Base-by-base conservation (phyloP, 768 basidiomycete genomes). In the Sarcodon sp. region DNA sequence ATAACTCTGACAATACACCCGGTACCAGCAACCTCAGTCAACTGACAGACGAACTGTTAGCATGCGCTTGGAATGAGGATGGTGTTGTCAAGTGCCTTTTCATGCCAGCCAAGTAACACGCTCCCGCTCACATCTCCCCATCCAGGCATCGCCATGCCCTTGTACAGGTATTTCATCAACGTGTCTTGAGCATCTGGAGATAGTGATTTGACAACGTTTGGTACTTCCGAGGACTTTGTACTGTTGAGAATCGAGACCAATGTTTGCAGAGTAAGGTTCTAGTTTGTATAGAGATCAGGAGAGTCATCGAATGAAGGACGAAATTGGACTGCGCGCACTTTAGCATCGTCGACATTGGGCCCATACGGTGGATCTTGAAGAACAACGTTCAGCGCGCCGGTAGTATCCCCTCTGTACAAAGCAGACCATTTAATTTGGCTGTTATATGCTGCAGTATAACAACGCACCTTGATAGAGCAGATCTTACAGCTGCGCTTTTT, bases 141-240 rank as follows among this genome's bases (percentile, higher is more conserved):
- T 12, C 71, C 79, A 2, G 72, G 69, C 57, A 73, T 64, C 13
- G 71, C 77, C 93, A 96, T 97, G 12, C 89, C 93, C 68, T 98
- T 98, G 77, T 97, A 98, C 12, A 98, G 69, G 60, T 94, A 98
- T 62, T 93, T 94, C 94, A 96, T 98, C 47, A 97, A 73, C 33
- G 83, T 87, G 59, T 96, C 94, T 58, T 92, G 88, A 39, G 75
- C 67, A 45, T 87, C 83, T 55, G 74, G 74, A 3, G 81, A 74
- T 32, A 97, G 72, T 0, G 72, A 62, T 57, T 81, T 85, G 61
- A 96, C 73, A 45, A 86, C 78, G 21, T 67, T 66, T 3, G 83
- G 72, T 53, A 97, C 89, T 53, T 97, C 93, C 2, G 87, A 75
- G 5, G 90, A 69, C 62, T 94, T 90, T 10, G 92, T 96, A 49